Evolutionary conservation across 768 basidiomycete genomes (phyloP), one percentile per base, ranked within the genome.

Genomic region (Cubamyces lactineus): DNA sequence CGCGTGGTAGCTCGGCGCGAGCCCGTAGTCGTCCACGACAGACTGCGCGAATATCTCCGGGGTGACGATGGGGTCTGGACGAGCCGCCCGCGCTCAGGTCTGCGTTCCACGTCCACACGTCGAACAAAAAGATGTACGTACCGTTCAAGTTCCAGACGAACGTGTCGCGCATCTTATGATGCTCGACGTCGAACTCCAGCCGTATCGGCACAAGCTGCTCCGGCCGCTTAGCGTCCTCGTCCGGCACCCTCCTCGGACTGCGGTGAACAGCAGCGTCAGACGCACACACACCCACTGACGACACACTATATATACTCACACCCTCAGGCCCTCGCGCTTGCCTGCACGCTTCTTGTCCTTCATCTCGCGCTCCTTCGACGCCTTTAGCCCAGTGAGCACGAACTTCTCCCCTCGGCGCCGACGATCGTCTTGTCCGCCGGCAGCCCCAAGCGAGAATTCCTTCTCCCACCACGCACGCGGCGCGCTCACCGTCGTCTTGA

Each of bases 81-180:
- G 23, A n/a, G 30, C 52, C 19, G 56, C 9, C 16, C 9, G 24
- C 26, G 42, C 45, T 23, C 46, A 21, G 21, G 11, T 15, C 24
- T 2, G 48, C 2, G 23, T 34, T 34, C 34, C 24, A 30, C 12
- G 2, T 34, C 34, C 24, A 30, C 12, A 5, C 16, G 16, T 6
- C 21, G 21, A 15, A 39, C 13, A 40, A 39, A 28, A 26, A 24
- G 24, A 30, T 5, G 3, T 21, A 54, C 85, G n/a, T 58, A 97
- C 96, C 96, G 66, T 91, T 90, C 47, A 96, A 75, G 70, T 99
- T 97, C 97, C 96, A 99, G 47, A 97, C 84, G 76, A 98, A 98
- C 0, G 96, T 94, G 72, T 99, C 97, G 26, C 94, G 86, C 81
- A 98, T 88, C 76, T 89, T 92, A 71, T 92, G 88, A 69, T 92